Conservation (phyloP, 768 basidiomycete species). For the Termitomyces sp. region DNA sequence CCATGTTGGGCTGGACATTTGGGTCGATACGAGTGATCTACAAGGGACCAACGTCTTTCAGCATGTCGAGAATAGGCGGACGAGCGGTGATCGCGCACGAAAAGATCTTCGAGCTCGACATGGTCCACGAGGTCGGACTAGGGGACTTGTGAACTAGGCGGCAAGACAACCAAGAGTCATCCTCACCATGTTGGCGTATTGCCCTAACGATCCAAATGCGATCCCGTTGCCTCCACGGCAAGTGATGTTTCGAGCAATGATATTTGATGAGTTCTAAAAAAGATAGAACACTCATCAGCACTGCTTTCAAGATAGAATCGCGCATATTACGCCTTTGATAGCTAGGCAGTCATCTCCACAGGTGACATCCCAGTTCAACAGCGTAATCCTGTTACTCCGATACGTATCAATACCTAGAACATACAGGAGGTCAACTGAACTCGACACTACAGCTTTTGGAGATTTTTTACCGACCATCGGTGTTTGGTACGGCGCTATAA, state of each 20-base stretch:
- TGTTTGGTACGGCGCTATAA: constrained; percentile 49
- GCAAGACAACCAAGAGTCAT: background rate
- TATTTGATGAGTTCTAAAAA: constrained; percentile 44
- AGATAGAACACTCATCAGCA: background rate
- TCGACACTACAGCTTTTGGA: background rate
- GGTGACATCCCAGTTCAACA: constrained; percentile 58
- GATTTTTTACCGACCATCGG: constrained; percentile 37
- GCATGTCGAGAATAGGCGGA: background rate
- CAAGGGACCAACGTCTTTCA: background rate
- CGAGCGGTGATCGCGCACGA: constrained; percentile 20
- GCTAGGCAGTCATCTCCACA: constrained; percentile 61
- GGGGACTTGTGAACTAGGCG: background rate
- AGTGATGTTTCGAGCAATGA: constrained; percentile 40
- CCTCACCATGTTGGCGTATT: constrained; percentile 45
- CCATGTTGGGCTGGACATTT: constrained; percentile 51
- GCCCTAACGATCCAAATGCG: constrained; percentile 54
- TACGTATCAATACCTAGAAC: constrained; percentile 47
- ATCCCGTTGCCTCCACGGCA: constrained; percentile 58
- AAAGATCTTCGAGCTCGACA: constrained; percentile 41
- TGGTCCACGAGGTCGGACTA: constrained; percentile 52
- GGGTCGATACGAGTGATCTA: constrained; percentile 43
- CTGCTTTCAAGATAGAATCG: background rate
- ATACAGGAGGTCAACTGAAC: background rate
- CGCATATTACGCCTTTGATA: constrained; percentile 49
- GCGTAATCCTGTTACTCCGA: constrained; percentile 38